phyloP scores from a whole-genome alignment of 106 monocot genomes.

The Apostasia ramifera region DNA sequence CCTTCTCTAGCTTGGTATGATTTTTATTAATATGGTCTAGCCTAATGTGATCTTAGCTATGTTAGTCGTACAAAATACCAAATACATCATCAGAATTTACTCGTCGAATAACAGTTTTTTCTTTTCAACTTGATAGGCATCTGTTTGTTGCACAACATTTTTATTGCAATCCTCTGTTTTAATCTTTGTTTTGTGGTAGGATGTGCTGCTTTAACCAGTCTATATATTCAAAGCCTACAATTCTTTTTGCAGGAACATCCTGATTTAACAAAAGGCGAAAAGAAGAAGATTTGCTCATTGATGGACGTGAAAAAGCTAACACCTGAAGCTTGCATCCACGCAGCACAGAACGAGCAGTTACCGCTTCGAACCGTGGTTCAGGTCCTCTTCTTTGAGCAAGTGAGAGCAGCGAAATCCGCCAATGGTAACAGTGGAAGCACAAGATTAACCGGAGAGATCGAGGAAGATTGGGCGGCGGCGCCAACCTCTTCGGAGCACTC shows the following conservation, averaged over 20 bases:
- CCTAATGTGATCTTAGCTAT: no score
- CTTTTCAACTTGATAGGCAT: no score
- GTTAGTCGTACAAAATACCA: no score
- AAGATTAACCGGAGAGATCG: conserved; percentile 9
- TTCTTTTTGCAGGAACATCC: conserved; percentile 52
- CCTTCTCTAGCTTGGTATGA: no score
- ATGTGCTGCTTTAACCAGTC: no score
- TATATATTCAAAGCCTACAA: not conserved
- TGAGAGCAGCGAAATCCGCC: conserved; percentile 16
- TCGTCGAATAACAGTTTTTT: no score
- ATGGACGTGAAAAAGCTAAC: conserved; percentile 74
- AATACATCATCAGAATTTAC: no score
- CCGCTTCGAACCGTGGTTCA: conserved; percentile 77
- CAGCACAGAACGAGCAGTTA: conserved; percentile 68
- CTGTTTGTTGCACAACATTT: no score
- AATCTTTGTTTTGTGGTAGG: no score
- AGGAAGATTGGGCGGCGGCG: conserved; percentile 27
- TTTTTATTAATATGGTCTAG: no score
- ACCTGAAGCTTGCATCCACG: conserved; percentile 42
- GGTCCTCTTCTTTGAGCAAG: conserved; percentile 76
- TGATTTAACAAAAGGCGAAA: conserved; percentile 54
- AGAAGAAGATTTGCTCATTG: conserved; percentile 54
- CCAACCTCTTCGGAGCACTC: conserved; percentile 10
- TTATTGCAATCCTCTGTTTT: not conserved
- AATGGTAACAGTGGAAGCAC: conserved; percentile 10